Conservation (phyloP, 129 eudicot genomes). For the Flaveria sonorensis region DNA sequence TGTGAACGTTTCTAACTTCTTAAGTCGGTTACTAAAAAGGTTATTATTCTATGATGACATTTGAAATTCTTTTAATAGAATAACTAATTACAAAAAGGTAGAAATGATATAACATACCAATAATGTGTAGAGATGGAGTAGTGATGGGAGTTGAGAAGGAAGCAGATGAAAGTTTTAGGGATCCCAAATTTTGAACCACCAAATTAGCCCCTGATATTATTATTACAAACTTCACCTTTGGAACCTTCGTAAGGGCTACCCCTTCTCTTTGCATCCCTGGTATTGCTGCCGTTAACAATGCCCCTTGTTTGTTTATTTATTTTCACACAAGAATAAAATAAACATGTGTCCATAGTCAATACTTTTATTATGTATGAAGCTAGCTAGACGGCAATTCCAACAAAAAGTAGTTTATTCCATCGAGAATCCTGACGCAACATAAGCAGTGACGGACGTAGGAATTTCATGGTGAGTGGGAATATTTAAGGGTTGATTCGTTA, state of each 20-base stretch:
- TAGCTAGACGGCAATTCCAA: neutral
- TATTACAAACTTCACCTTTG: constrained; percentile 39
- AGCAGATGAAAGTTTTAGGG: constrained; percentile 35
- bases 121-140: constrained; percentile 40
- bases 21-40: too few species aligned
- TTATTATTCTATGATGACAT: too few species aligned
- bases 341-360: neutral
- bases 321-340: neutral
- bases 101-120: constrained; percentile 16
- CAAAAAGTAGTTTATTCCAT: too few species aligned
- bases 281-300: constrained; percentile 37
- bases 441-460: too few species aligned
- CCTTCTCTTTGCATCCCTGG: constrained; percentile 52
- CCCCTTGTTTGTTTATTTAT: constrained; percentile 31
- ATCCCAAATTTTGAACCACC: constrained; percentile 39
- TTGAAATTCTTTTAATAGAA: too few species aligned
- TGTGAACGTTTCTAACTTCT: too few species aligned
- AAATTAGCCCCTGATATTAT: constrained; percentile 37
- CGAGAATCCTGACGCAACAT: too few species aligned
- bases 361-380: neutral
- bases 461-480: too few species aligned
- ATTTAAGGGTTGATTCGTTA: too few species aligned
- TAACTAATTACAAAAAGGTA: neutral
- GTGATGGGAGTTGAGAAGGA: constrained; percentile 37
- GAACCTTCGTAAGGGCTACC: constrained; percentile 38